Evolutionary conservation across 2,329 filamentous ascomycete species (phyloP), one percentile per base, ranked within the genome.

Genomic region (Meredithiella fracta): DNA sequence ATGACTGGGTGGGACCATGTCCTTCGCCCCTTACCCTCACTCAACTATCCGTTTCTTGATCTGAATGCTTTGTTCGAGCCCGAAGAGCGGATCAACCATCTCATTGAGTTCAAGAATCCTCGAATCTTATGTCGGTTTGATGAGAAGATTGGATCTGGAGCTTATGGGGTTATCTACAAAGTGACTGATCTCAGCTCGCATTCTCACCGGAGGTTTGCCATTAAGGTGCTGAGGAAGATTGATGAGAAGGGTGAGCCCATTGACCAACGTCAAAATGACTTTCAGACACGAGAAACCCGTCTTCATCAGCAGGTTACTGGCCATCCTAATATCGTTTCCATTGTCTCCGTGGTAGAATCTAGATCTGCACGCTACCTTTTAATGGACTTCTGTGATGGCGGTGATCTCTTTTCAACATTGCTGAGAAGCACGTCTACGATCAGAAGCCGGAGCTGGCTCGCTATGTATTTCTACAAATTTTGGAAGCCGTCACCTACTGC

Each of bases 401-500:
- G 92, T 65, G 92, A 98, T 68, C 72, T 98, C 61, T 98, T 72
- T 85, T 86, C 68, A 96, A 94, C 72, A 98, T 98, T 71, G 97
- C 92, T 60, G 91, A 97, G 70, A 81, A 86, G 65, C 86, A 89
- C 67, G 86, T 87, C 68, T 98, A 94, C 68, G 83, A 95, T 64
- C 86, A 87, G 70, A 90, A 95, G 73, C 91, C 97, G 73, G 78
- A 80, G 64, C 78, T 95, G 67, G 86, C 85, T 75, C 88, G 84
- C 73, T 80, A 80, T 62, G 84, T 89, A 57, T 97, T 97, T 69
- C 80, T 97, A 60, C 92, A 98, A 70, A 87, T 98, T 65, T 71
- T 98, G 77, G 86, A 96, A 76, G 92, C 92, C 69, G 91, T 97
- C 61, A 85, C 92, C 67, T 87, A 90, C 72, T 97, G 92, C 78